These are phyloP conservation scores for Xylaria curta DNA, from an alignment of 495 filamentous ascomycete species.

Conservation along the genomic window DNA sequence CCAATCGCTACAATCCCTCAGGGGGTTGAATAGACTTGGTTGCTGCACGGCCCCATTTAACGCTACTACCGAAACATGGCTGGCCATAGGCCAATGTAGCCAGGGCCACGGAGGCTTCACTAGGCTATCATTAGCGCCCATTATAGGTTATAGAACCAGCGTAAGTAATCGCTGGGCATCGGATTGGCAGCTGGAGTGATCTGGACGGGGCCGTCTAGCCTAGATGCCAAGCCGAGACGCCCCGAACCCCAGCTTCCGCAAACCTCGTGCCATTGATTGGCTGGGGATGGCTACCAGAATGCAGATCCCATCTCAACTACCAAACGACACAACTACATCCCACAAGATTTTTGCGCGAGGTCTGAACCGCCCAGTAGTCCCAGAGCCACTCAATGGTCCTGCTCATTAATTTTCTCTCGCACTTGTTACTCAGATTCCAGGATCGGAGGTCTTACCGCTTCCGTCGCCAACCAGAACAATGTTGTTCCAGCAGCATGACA, in stretches of 20 bases:
- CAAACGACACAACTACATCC: conserved; percentile 1
- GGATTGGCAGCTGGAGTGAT: conserved; percentile 11
- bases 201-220: conserved; percentile 2
- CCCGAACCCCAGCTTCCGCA: conserved; percentile 32
- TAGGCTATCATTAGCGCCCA: background rate
- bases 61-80: conserved; percentile 6
- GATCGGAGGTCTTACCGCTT: background rate
- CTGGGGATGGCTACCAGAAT: conserved; percentile 29
- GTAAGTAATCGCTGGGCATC: background rate
- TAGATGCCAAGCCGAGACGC: conserved; percentile 39
- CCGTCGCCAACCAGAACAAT: background rate
- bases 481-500: background rate
- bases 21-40: background rate
- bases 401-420: conserved; percentile 1
- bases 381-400: conserved; percentile 13
- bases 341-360: background rate
- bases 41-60: background rate
- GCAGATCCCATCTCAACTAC: conserved; percentile 25
- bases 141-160: background rate
- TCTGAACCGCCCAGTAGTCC: background rate
- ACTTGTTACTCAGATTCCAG: background rate
- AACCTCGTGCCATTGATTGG: conserved; percentile 37
- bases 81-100: background rate
- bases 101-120: background rate
- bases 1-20: conserved; percentile 26